Evolutionary conservation across 2,329 filamentous ascomycete species (phyloP), one percentile per base, ranked within the genome.

Genomic region (Pezicula carpinea): DNA sequence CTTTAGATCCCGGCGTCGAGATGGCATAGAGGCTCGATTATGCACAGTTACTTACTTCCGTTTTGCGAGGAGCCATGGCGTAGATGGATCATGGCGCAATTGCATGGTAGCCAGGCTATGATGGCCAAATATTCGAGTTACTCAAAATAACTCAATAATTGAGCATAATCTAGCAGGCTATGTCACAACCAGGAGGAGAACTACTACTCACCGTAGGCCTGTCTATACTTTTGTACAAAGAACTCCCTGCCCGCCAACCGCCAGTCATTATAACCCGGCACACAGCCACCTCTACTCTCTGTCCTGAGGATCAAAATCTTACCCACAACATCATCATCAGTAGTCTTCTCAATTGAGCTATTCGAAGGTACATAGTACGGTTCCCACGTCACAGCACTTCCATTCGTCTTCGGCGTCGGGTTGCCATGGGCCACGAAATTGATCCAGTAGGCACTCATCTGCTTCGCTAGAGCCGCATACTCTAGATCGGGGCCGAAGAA

Each of bases 391-490:
- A 40, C 38, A n/a, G 11, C n/a, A 23, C 38, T 40, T 5, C 38
- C 38, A 22, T 21, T 40, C n/a, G 10, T n/a, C 8, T n/a, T n/a
- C 22, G 38, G 38, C 7, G 38, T 40, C n/a, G 38, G 38, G 22
- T 40, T 40, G 14, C 38, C 38, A n/a, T 40, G 14, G 22, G n/a
- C 22, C 17, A 40, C 38, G n/a, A 40, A 40, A 29, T 40, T 40
- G 17, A 40, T 40, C 38, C 38, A 40, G 19, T 22, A 40, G 7
- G 38, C 38, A 2, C 19, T 23, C 10, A 40, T 22, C 38, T 40
- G 38, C 38, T 40, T 22, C 5, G 38, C 38, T 15, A 40, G 22
- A 40, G 38, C 38, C 14, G 38, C 38, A 40, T 40, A 40, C 10
- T 21, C 19, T 11, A 19, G 38, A 23, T 40, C 38, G 5, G 38